Evolutionary conservation across 202 grass and related monocot genomes (phyloP), one percentile per base, ranked within the genome.

Genomic region (Panicum hallii): DNA sequence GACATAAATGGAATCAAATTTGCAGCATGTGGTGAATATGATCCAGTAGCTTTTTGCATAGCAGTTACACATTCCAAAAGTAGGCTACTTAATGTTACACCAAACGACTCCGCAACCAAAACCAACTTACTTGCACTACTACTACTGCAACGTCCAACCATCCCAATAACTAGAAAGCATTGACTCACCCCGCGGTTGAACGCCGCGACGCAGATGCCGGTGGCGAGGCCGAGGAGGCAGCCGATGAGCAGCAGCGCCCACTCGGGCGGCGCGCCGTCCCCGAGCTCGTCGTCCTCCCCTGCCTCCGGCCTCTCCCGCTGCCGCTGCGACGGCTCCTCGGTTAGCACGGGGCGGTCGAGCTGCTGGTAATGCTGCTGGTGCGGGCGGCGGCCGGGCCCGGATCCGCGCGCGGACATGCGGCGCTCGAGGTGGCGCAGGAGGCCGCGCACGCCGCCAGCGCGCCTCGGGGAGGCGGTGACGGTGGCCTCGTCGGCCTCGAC

Each of bases 221-320:
- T 97, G 66, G 95, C 95, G 48, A 97, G 90, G 7, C 90, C 95
- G 53, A 94, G 92, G 63, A 97, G 92, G 90, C 95, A 97, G 15
- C 95, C 92, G 54, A 97, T 94, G 56, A 97, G 92, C 83, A 97
- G 92, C 67, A 97, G 72, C 82, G 88, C 95, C 95, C 92, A 97
- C 79, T 97, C 95, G 23, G 90, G 95, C 6, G 89, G 92, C 75
- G 92, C 95, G 48, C 89, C 92, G 34, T 97, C 95, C 41, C 89
- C 90, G 57, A 94, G 90, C 72, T 91, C 92, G 75, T 93, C 85
- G 67, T 91, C 92, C 49, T 91, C 87, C 80, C 69, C 77, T 32
- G 41, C 87, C 77, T 50, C 78, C 5, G 54, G 14, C 67, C 81
- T 56, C 53, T 87, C 84, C 81, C 77, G 70, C 77, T 48, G 60